Percentiles rank a stretch among this genome's conserved stretches.
Conservation (phyloP, 192 early-diverging fungal genomes). For the Phlyctochytrium planicorne region DNA sequence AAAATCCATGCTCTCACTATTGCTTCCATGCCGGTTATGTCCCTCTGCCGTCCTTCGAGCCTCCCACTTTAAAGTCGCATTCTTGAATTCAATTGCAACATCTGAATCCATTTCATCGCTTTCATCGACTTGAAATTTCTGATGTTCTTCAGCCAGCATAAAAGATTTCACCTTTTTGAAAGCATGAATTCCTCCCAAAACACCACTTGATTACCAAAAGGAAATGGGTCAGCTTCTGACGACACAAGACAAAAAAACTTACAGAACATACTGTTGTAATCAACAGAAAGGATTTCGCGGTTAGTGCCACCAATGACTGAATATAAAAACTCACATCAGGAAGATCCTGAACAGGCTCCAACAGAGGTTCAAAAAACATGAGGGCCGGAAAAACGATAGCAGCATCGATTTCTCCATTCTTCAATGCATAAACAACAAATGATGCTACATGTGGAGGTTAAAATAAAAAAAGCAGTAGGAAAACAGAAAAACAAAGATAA, state of each 20-base stretch:
- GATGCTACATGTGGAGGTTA: too few relatives aligned
- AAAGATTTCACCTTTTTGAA: not conserved
- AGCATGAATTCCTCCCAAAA: not conserved
- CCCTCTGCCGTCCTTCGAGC: not conserved
- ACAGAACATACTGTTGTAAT: too few relatives aligned
- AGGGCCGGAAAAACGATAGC: not conserved
- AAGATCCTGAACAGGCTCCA: not conserved
- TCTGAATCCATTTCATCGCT: not conserved
- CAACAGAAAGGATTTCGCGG: too few relatives aligned
- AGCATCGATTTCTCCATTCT: not conserved
- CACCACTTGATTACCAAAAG: not conserved
- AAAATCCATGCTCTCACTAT: not conserved
- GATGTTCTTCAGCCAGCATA: not conserved
- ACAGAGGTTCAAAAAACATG: not conserved
- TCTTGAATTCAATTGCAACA: constrained; percentile 6
- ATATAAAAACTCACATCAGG: not conserved
- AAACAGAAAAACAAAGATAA: not conserved
- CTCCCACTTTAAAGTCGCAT: constrained; percentile 29
- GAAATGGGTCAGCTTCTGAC: not conserved
- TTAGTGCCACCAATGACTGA: too few relatives aligned
- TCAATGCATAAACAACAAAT: not conserved
- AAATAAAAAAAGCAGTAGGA: too few relatives aligned
- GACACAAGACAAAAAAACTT: not conserved
- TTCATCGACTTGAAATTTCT: not conserved
- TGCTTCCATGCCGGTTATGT: not conserved